Conservation (phyloP, 129 eudicot species). For the Arctium minus region DNA sequence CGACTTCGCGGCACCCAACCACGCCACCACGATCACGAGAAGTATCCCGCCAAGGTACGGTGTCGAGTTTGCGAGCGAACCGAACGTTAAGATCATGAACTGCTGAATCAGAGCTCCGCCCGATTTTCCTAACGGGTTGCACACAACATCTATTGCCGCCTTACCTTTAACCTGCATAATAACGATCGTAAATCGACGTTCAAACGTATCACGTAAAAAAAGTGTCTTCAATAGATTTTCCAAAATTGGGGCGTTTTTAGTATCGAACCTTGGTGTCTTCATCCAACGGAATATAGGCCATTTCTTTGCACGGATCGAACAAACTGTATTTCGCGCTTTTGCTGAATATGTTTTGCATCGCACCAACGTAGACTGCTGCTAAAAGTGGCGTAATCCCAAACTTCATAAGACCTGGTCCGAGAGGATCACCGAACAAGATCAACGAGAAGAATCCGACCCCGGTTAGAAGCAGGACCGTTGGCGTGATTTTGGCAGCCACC, state of each 20-base stretch:
- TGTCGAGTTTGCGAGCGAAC: slow-evolving; percentile 96
- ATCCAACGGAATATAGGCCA: slow-evolving; percentile 98
- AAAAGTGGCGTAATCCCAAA: slow-evolving; percentile 91
- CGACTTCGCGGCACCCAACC: slow-evolving; percentile 91
- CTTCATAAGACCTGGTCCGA: slow-evolving; percentile 61
- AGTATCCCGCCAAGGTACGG: slow-evolving; percentile 94
- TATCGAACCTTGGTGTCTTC: slow-evolving; percentile 92
- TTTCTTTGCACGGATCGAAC: slow-evolving; percentile 98
- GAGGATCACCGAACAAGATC: slow-evolving; percentile 81
- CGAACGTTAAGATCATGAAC: slow-evolving; percentile 92
- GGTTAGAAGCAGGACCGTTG: slow-evolving; percentile 82
- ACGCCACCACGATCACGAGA: slow-evolving; percentile 76
- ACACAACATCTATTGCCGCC: slow-evolving; percentile 97
- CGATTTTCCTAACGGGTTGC: slow-evolving; percentile 96
- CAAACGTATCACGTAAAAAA: not conserved
- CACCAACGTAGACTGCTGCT: slow-evolving; percentile 98
- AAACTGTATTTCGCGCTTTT: slow-evolving; percentile 98
- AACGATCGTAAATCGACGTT: not conserved
- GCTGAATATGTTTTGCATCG: slow-evolving; percentile 96
- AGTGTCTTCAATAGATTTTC: not conserved
- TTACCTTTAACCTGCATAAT: slow-evolving; percentile 78
- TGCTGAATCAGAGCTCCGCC: slow-evolving; percentile 99
- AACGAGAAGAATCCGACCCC: slow-evolving; percentile 97
- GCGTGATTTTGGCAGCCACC: slow-evolving; percentile 91
- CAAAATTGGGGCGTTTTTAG: not conserved